Evolutionary conservation across 1,284 basidiomycete species (phyloP).

Genomic region (Puccinia polysora): DNA sequence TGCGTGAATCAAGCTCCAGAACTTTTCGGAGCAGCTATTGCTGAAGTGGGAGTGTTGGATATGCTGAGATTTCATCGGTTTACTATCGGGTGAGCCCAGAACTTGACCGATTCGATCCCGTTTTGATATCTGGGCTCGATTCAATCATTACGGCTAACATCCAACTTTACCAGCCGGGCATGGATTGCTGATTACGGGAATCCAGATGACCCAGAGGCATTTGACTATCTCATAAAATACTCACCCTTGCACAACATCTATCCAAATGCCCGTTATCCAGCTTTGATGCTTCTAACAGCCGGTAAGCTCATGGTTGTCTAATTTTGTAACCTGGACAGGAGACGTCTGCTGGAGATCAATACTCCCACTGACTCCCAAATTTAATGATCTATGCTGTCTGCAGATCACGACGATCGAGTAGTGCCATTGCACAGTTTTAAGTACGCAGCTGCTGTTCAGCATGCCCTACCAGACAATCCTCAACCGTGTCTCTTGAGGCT

Average conservation of each 20-base stretch:
- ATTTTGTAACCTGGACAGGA: not conserved
- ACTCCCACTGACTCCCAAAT: not conserved
- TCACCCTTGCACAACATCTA: slow-evolving; percentile 70
- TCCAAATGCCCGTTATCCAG: slow-evolving; percentile 60
- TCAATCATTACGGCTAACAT: not conserved
- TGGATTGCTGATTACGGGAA: slow-evolving; percentile 81
- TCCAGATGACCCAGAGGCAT: slow-evolving; percentile 67
- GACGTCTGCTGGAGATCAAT: not conserved
- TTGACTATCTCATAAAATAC: slow-evolving; percentile 69
- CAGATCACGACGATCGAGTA: slow-evolving; percentile 66
- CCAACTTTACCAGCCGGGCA: slow-evolving; percentile 58
- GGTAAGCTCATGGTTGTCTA: slow-evolving; percentile 54
- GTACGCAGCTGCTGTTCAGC: slow-evolving; percentile 67
- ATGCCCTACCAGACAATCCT: slow-evolving; percentile 59
- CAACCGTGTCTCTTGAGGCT: slow-evolving; percentile 69
- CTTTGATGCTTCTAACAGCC: slow-evolving; percentile 67
- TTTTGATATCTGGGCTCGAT: not conserved
- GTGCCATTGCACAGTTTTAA: slow-evolving; percentile 78
- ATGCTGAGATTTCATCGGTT: slow-evolving; percentile 72
- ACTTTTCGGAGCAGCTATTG: slow-evolving; percentile 71
- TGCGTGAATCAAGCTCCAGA: slow-evolving; percentile 73
- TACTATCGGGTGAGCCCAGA: slow-evolving; percentile 62
- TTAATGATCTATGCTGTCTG: slow-evolving; percentile 10
- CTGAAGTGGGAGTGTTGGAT: slow-evolving; percentile 76
- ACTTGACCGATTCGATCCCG: not conserved